Conservation (phyloP, 805 yeast genomes). For the Hanseniaspora lachancei region DNA sequence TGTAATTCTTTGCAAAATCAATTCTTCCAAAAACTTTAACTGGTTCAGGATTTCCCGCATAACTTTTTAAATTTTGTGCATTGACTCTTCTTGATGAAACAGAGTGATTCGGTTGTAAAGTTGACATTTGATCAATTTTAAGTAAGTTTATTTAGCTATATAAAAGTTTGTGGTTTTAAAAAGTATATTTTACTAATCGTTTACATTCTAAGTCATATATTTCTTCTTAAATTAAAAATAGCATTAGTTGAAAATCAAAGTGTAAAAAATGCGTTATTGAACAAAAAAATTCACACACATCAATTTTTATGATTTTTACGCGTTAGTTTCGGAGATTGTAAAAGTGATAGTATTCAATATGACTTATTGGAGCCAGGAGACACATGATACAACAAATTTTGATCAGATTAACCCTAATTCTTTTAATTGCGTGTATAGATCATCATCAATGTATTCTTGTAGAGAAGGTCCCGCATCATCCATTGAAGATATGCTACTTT, state of each 20-base stretch:
- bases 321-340: too few relatives aligned
- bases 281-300: too few relatives aligned
- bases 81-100: slow-evolving; percentile 13
- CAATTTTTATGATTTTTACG: too few relatives aligned
- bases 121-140: background rate
- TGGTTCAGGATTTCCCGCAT: slow-evolving; percentile 10
- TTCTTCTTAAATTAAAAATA: background rate
- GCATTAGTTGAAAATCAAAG: background rate
- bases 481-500: slow-evolving; percentile 29
- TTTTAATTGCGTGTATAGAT: slow-evolving; percentile 38
- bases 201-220: background rate
- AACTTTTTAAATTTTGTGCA: slow-evolving; percentile 10
- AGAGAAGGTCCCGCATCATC: slow-evolving; percentile 34
- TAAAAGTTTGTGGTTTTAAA: background rate
- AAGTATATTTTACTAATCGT: too few relatives aligned
- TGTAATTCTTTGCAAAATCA: slow-evolving; percentile 9
- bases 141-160: background rate
- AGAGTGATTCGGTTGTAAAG: slow-evolving; percentile 3
- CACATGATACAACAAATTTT: background rate
- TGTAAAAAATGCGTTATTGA: background rate
- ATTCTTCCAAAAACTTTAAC: slow-evolving; percentile 11
- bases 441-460: slow-evolving; percentile 52
- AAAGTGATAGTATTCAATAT: too few relatives aligned
- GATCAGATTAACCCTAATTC: background rate
- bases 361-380: background rate